Conservation (phyloP, 495 filamentous ascomycete species). For the Penicillium fimorum region DNA sequence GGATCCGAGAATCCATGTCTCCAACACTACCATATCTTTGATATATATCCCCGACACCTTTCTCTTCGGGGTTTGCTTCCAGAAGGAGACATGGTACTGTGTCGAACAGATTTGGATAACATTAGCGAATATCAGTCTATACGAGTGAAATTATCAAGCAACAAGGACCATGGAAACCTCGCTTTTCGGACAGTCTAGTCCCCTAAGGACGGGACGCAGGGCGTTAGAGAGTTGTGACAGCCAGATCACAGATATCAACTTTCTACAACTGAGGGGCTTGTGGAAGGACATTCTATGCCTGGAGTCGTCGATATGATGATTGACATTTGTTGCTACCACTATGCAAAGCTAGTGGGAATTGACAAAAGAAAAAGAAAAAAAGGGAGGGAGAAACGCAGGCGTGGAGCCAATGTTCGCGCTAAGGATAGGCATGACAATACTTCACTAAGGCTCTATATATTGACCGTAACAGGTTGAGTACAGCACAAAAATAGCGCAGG, state of each 20-base stretch:
- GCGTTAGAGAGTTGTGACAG: not conserved
- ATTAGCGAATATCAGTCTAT: not conserved
- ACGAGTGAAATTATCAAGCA: not conserved
- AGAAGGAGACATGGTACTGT: not conserved
- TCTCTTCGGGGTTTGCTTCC: not conserved
- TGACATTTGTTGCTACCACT: slow-evolving; percentile 6
- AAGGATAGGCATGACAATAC: not conserved
- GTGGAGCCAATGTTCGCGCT: not conserved
- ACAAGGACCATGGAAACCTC: not conserved
- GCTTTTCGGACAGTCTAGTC: not conserved
- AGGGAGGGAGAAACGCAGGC: not conserved
- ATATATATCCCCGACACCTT: not conserved
- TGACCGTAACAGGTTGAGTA: not conserved
- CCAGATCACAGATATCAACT: not conserved
- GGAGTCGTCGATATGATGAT: slow-evolving; percentile 14
- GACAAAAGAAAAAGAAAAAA: not conserved
- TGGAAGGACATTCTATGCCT: not conserved
- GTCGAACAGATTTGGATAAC: not conserved
- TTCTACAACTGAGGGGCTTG: not conserved
- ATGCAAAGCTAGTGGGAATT: not conserved
- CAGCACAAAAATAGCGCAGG: not conserved
- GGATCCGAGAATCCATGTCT: not conserved
- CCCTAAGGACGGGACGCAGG: not conserved
- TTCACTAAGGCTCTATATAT: not conserved
- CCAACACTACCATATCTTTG: no score